Conservation (phyloP, 805 yeast species). For the Yarrowia divulgata region DNA sequence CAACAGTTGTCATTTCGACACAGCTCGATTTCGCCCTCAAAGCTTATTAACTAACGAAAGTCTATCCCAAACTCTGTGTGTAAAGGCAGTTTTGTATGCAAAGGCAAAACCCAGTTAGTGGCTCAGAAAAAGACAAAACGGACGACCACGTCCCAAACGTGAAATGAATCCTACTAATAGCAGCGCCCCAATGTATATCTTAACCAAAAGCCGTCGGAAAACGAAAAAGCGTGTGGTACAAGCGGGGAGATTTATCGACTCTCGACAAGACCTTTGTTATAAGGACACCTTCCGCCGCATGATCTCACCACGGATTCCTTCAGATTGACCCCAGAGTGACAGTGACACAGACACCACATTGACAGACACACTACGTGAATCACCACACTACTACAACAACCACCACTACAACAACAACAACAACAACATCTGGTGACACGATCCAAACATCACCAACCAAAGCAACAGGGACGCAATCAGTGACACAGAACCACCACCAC, state of each 20-base stretch:
- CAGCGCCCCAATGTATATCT: constrained; percentile 35
- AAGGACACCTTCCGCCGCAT: constrained; percentile 8
- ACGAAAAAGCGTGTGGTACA: constrained; percentile 21
- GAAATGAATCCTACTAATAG: constrained; percentile 25
- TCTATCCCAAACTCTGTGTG: background rate
- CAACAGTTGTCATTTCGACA: no score
- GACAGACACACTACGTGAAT: background rate
- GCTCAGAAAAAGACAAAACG: constrained; percentile 2
- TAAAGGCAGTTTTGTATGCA: no score
- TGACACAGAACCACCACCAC: no score
- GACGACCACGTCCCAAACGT: constrained; percentile 25
- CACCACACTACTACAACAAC: background rate
- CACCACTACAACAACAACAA: background rate
- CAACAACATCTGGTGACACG: background rate
- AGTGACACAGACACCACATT: background rate
- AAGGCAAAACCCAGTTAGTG: no score
- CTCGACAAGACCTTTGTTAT: constrained; percentile 10
- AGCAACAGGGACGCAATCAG: no score
- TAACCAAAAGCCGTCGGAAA: constrained; percentile 33
- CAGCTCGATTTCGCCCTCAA: no score
- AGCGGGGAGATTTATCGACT: constrained; percentile 35
- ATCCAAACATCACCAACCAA: no score
- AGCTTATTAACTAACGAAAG: no score
- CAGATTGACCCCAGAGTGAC: background rate
- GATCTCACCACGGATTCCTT: background rate